Evolutionary conservation across 331 rosid genomes (phyloP), one percentile per base, ranked within the genome.

Genomic region (Phaseolus coccineus): DNA sequence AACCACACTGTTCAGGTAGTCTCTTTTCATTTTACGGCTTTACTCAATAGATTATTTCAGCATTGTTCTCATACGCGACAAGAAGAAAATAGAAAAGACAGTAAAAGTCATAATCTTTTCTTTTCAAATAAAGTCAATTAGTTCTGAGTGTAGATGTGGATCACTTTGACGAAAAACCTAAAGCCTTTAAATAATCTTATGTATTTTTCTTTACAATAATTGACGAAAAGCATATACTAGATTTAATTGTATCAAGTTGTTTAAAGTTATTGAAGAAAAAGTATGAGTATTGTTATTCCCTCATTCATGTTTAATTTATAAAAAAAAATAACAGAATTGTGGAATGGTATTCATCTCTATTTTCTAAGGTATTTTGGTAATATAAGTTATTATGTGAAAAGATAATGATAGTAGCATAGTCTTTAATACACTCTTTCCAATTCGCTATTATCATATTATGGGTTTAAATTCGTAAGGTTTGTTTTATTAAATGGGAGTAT

Each of bases 21-120:
- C 56, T 78, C 52, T 25, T 25, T 51, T 47, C 44, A 50, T 24
- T 82, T 68, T 51, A 51, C 44, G 71, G 52, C 63, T 80, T 57
- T n/a, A 53, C 28, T 58, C 35, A 11, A 27, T 11, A 55, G 39
- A 25, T 47, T 59, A 13, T 69, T 68, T 58, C 28, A 69, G 42
- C 33, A 31, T 69, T 35, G 44, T 71, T 39, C 28, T 79, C 24
- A 56, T 14, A 51, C 25, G 81, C 12, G 76, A 55, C 77, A 5
- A 25, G 63, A 62, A 72, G 65, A 56, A 46, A 73, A 56, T 7
- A 16, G 13, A 47, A 52, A 53, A 2, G 56, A 15, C 2, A 46
- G 56, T 2, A 39, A 28, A 77, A 69, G n/a, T 37, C 57, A 6
- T 27, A 69, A 33, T 8, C 6, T 67, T 72, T 68, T 78, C 65